Evolutionary conservation across 1,284 basidiomycete species (phyloP).

Genomic region (Porogramme epimiltina): DNA sequence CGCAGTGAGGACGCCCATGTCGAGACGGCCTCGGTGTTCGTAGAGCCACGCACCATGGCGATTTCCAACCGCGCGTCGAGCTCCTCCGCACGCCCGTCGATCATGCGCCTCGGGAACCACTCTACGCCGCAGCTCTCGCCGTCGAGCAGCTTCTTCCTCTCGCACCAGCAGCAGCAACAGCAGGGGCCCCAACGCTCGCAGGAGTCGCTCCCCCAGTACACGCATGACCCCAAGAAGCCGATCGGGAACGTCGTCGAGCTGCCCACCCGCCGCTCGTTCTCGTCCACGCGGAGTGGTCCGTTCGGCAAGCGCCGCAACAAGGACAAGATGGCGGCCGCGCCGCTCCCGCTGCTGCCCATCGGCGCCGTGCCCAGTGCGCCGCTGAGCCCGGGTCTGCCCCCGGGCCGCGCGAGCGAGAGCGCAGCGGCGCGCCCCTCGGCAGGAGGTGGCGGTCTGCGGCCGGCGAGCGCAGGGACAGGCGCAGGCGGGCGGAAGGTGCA

Average conservation of each 20-base stretch:
- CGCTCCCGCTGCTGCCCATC: conserved; percentile 19
- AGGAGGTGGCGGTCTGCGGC: conserved; percentile 11
- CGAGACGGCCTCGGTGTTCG: conserved; percentile 28
- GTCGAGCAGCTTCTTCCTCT: not conserved
- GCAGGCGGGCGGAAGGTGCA: conserved; percentile 29
- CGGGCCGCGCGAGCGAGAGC: conserved; percentile 8
- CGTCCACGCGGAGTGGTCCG: conserved; percentile 10
- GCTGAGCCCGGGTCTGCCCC: conserved; percentile 9
- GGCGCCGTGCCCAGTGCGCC: conserved; percentile 18
- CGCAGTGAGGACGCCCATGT: conserved; percentile 8
- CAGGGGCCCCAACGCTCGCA: too few species aligned
- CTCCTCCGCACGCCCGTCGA: conserved; percentile 33
- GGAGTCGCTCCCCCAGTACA: too few species aligned
- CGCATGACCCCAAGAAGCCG: conserved; percentile 29
- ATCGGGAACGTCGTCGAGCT: conserved; percentile 29
- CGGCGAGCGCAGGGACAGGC: conserved; percentile 33
- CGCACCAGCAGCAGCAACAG: too few species aligned
- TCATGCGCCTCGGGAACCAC: conserved; percentile 44
- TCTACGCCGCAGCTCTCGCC: conserved; percentile 36
- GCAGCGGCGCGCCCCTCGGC: not conserved
- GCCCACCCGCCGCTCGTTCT: conserved; percentile 22
- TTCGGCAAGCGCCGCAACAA: conserved; percentile 15
- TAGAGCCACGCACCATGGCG: conserved; percentile 38
- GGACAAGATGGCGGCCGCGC: conserved; percentile 19
- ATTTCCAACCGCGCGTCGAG: conserved; percentile 35